A percentile compares a stretch with the other conserved stretches of the same genome.
Evolutionary conservation across 2,329 filamentous ascomycete species (phyloP).

Genomic region (Colletotrichum sp.): DNA sequence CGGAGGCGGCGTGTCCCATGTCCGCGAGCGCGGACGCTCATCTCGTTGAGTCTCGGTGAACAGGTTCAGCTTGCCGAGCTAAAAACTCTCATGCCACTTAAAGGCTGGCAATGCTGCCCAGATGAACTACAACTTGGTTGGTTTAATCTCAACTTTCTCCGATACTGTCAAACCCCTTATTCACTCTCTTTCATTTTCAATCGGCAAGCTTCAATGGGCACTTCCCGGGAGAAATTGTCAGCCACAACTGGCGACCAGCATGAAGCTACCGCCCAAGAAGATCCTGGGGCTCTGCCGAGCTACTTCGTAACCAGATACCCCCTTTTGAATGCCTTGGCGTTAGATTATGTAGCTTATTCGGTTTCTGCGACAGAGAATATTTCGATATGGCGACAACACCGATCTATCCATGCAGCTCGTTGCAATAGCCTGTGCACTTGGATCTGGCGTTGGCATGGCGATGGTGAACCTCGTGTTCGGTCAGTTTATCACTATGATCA

Average conservation of each 20-base stretch:
- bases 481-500: constrained; percentile 38
- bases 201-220: not conserved
- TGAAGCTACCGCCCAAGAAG: accelerated
- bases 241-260: too few species aligned
- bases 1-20: not conserved
- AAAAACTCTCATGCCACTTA: not conserved
- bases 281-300: too few species aligned
- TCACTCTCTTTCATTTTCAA: not conserved
- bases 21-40: not conserved
- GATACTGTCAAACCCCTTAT: not conserved
- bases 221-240: not conserved
- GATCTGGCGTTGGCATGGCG: constrained; percentile 40
- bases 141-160: not conserved
- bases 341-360: not conserved
- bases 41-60: not conserved
- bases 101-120: not conserved
- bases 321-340: too few species aligned
- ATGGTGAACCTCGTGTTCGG: constrained; percentile 43
- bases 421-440: constrained; percentile 35
- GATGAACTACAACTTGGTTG: accelerated
- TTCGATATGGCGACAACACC: constrained; percentile 29
- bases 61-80: not conserved
- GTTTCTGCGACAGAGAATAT: constrained; percentile 29
- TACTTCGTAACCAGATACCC: too few species aligned
- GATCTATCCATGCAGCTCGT: constrained; percentile 33